These are phyloP conservation scores for Fusarium decemcellulare DNA, from an alignment of 2,329 filamentous ascomycete species.

Conservation along the genomic window DNA sequence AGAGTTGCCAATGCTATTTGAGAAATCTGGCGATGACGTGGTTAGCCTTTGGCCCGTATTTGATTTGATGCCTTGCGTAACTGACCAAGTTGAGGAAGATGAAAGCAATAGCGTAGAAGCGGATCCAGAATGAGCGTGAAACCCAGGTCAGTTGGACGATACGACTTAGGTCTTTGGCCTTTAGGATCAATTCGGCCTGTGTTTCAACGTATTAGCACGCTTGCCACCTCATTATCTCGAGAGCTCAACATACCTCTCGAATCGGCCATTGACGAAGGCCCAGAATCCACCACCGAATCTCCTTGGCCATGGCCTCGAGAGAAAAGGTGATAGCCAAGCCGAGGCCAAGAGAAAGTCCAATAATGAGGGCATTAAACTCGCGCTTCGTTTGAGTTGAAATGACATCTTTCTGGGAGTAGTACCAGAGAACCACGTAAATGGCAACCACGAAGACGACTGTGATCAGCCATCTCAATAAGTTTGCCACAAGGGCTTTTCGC, in stretches of 20 bases:
- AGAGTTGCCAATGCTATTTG: constrained; percentile 60
- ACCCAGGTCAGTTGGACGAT: constrained; percentile 34
- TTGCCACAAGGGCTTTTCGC: constrained; percentile 25
- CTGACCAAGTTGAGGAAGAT: constrained; percentile 33
- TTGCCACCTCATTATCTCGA: background rate
- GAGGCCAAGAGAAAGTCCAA: constrained; percentile 54
- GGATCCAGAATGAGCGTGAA: constrained; percentile 32
- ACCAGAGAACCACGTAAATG: constrained; percentile 36
- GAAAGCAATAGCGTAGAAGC: constrained; percentile 34
- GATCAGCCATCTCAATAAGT: constrained; percentile 33
- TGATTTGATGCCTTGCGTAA: no score
- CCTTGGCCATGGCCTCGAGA: constrained; percentile 59
- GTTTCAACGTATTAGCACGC: background rate
- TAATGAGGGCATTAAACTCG: constrained; percentile 60
- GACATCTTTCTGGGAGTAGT: constrained; percentile 29
- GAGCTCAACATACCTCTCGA: constrained; percentile 53
- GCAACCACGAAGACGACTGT: constrained; percentile 30
- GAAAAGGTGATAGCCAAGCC: constrained; percentile 57
- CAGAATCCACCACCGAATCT: constrained; percentile 63
- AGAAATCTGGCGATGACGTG: constrained; percentile 48
- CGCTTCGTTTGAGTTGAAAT: constrained; percentile 51
- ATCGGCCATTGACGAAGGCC: constrained; percentile 53
- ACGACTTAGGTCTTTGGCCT: constrained; percentile 40
- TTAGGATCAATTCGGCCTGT: constrained; percentile 37
- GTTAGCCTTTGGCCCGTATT: background rate